Base-by-base conservation (phyloP, 352 stramenopile genomes). In the Phytophthora quininea region DNA sequence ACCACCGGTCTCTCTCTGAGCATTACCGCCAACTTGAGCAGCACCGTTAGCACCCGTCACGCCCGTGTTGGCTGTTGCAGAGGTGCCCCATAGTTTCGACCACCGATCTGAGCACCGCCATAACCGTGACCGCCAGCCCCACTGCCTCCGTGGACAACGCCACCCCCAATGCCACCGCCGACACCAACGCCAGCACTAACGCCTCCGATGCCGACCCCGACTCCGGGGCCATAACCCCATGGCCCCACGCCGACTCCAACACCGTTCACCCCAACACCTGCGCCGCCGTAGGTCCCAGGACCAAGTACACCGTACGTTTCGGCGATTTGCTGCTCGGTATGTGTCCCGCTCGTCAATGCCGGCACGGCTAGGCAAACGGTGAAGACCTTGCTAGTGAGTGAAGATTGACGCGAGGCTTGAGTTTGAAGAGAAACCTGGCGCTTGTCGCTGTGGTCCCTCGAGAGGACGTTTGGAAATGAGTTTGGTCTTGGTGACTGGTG, bases 391-490 rank as follows among this genome's bases (percentile, higher is more conserved):
- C 9, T 49, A n/a, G 14, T n/a, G 19, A 49, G 14, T 49, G 15
- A 49, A 49, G 19, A 24, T 49, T 49, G 15, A 3, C 4, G 19
- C 19, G 19, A 24, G 19, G 19, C 38, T 46, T 46, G 38, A 46
- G 14, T 15, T 15, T 10, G 19, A 46, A 24, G 12, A 49, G 31
- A 8, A n/a, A 19, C 15, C 3, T 27, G 6, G 43, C 29, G 4
- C 12, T 49, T 49, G 43, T 49, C 8, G 15, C 11, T 8, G 43
- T 49, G 11, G 38, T 24, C 38, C 11, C 38, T 27, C 15, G 43
- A 49, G 43, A 49, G 43, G 43, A 49, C 24, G 43, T 49, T 49
- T 29, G 43, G 29, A 49, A 49, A 49, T 49, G 43, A 49, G 43
- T n/a, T 49, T 29, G 4, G 11, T 8, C 29, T 29, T n/a, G n/a